Evolutionary conservation across 1,284 basidiomycete genomes (phyloP), one percentile per base, ranked within the genome.

Genomic region (Cryptococcus wingfieldii): DNA sequence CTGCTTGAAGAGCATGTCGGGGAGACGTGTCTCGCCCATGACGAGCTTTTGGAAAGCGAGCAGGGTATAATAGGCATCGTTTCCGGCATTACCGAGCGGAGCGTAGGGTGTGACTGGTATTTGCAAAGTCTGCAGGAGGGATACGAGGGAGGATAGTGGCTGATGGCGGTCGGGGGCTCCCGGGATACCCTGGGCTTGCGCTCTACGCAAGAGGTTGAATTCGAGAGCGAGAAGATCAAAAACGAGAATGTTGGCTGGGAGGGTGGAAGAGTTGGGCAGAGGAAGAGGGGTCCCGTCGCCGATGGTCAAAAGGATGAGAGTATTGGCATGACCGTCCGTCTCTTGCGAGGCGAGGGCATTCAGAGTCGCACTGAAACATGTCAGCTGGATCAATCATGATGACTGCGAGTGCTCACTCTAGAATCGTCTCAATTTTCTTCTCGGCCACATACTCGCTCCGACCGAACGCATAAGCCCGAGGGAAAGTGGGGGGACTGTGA

Each of bases 331-430:
- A 3, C 82, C 85, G 65, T 91, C 89, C 5, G 84, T 85, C 66
- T 90, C 89, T 0, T 90, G 89, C 53, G 84, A 87, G 2, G 84
- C 80, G 23, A 91, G 81, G 60, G 71, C 79, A 37, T 84, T 87
- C 64, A 91, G 82, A 53, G 87, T 79, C 9, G 87, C 86, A 56
- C 74, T 76, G 47, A 14, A n/a, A n/a, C n/a, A 53, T 28, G 27
- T 47, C 5, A 18, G 42, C 18, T 23, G 34, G 42, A 10, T 18
- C 16, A 16, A 14, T n/a, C 8, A 10, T 39, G 16, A 16, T 41
- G 31, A 25, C 41, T 16, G 34, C 13, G 6, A 18, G n/a, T n/a
- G 67, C 73, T 65, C 55, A 76, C 70, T 89, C 85, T 16, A 91
- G 79, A 51, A 91, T 83, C 54, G 84, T 81, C 16, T 87, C 81